These are phyloP conservation scores for Odonthalia washingtoniensis DNA, from an alignment of 31 red algal genomes.

Conservation along the genomic window DNA sequence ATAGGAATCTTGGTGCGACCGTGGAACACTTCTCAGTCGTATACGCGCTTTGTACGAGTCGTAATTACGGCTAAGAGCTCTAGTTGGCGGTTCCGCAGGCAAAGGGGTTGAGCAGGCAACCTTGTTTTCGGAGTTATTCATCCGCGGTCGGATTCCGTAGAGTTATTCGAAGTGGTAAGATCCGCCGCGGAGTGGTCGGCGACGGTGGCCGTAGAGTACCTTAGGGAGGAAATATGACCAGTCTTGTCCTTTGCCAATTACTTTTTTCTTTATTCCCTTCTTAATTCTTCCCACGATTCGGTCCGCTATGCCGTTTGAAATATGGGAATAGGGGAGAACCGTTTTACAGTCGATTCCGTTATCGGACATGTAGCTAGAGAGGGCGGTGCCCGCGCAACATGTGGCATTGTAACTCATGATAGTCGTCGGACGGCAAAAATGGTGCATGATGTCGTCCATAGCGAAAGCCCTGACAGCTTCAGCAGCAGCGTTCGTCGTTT, in stretches of 20 bases:
- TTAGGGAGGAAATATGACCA: not conserved
- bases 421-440: constrained; percentile 1
- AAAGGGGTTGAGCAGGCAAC: no score
- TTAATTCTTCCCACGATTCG: constrained; percentile 27
- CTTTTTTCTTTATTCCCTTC: not conserved
- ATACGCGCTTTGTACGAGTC: no score
- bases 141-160: no score
- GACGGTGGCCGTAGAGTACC: not conserved
- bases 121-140: no score
- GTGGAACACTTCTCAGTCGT: no score
- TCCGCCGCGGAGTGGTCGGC: not conserved
- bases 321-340: constrained; percentile 3
- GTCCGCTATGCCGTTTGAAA: constrained; percentile 21
- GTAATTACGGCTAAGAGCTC: no score
- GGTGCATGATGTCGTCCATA: not conserved
- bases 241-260: not conserved
- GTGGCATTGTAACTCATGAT: constrained; percentile 40
- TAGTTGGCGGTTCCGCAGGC: no score
- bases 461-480: constrained; percentile 16
- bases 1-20: no score
- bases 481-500: not conserved
- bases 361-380: not conserved
- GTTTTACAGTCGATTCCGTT: constrained; percentile 36
- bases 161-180: no score
- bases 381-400: constrained; percentile 1